These are phyloP conservation scores for Alloascoidea hylecoeti DNA, from an alignment of 805 yeast species.

Conservation along the genomic window DNA sequence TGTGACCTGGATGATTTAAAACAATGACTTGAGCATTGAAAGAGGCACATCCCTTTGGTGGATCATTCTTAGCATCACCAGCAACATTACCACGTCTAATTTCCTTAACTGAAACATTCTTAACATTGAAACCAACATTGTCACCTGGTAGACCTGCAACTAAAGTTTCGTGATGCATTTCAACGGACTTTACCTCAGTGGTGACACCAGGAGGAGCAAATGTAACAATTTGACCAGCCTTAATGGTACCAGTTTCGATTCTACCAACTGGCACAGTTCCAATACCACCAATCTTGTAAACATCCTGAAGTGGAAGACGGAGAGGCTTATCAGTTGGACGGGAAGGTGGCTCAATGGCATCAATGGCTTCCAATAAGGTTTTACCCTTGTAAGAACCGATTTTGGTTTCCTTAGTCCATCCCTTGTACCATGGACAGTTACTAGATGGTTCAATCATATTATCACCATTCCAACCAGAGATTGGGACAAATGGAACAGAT, in stretches of 20 bases:
- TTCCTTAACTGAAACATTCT: conserved; percentile 81
- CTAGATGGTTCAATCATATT: conserved; percentile 77
- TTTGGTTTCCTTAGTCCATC: conserved; percentile 72
- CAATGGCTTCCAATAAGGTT: conserved; percentile 77
- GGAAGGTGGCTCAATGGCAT: conserved; percentile 64
- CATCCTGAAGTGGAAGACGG: conserved; percentile 83
- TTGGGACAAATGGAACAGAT: conserved; percentile 79
- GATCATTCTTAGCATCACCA: conserved; percentile 84
- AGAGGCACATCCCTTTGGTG: conserved; percentile 67
- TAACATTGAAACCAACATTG: conserved; percentile 83
- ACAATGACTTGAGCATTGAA: conserved; percentile 80
- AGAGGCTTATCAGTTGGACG: conserved; percentile 82
- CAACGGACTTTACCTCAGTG: conserved; percentile 82
- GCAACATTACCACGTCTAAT: conserved; percentile 88
- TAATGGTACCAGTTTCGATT: conserved; percentile 85
- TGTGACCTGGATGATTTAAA: conserved; percentile 88
- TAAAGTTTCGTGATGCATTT: conserved; percentile 76
- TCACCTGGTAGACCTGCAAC: conserved; percentile 81
- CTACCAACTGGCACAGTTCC: conserved; percentile 91
- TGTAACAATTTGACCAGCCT: conserved; percentile 83
- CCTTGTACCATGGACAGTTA: conserved; percentile 83
- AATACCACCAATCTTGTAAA: conserved; percentile 87
- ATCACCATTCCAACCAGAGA: conserved; percentile 89
- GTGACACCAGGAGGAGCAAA: conserved; percentile 87
- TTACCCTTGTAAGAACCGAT: conserved; percentile 58